These are phyloP conservation scores for Corylus americana DNA, from an alignment of 306 rosid species.

Conservation along the genomic window DNA sequence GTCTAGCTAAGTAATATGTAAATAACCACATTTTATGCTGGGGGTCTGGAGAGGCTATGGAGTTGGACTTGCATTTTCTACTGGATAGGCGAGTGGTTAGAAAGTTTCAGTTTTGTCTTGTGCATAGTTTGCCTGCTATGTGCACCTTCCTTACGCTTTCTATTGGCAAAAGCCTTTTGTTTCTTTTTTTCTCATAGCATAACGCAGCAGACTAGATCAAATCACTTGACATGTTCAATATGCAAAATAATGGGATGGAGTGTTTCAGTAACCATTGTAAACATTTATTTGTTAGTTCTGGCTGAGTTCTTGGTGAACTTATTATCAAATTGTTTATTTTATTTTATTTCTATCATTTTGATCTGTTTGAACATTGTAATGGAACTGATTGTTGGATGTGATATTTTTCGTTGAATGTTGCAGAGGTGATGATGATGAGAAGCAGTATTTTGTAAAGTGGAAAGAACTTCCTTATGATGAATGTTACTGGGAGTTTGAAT, in stretches of 20 bases:
- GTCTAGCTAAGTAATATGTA: not conserved
- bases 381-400: slow-evolving; percentile 18
- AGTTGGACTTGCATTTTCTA: not conserved
- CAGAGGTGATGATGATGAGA: slow-evolving; percentile 77
- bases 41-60: not conserved
- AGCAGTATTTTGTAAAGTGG: slow-evolving; percentile 91
- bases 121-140: slow-evolving; percentile 18
- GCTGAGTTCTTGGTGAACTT: not conserved
- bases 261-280: not conserved
- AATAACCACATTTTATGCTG: not conserved
- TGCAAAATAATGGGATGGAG: slow-evolving; percentile 21
- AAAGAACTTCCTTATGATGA: slow-evolving; percentile 97
- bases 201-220: not conserved
- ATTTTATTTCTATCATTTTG: not conserved
- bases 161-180: not conserved
- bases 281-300: not conserved
- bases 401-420: slow-evolving; percentile 32
- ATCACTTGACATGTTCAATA: not conserved
- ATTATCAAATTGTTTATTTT: not conserved
- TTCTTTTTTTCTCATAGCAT: not conserved
- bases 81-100: not conserved
- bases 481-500: slow-evolving; percentile 89
- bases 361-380: slow-evolving; percentile 14
- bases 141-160: slow-evolving; percentile 3
- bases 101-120: not conserved